Percentiles rank a stretch among this genome's conserved stretches.
Evolutionary conservation across 2,329 filamentous ascomycete genomes (phyloP).

Genomic region (Zymoseptoria crescenta): DNA sequence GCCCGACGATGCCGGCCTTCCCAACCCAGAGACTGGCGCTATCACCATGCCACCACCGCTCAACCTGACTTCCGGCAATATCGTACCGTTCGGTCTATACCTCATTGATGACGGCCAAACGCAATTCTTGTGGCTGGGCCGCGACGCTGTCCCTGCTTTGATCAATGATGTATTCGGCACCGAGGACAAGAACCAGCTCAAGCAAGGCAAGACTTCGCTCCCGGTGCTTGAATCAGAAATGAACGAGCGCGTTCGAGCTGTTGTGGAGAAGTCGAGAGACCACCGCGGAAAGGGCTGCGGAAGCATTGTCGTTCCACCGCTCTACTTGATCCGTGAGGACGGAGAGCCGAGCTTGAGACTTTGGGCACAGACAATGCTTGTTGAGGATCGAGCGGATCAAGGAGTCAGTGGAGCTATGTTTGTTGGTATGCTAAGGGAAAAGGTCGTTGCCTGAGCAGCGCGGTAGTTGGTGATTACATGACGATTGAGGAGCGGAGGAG

Average conservation of each 20-base stretch:
- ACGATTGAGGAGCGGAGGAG: neutral
- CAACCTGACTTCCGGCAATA: conserved; percentile 80
- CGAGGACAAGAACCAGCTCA: conserved; percentile 71
- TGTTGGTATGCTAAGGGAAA: conserved; percentile 86
- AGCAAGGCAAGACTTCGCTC: conserved; percentile 81
- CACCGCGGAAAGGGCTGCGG: conserved; percentile 80
- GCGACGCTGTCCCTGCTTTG: conserved; percentile 84
- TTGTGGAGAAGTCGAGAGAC: conserved; percentile 86
- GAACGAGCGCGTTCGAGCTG: conserved; percentile 84
- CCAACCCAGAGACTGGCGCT: conserved; percentile 77
- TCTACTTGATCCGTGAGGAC: conserved; percentile 91
- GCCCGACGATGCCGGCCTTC: conserved; percentile 84
- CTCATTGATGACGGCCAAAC: conserved; percentile 95
- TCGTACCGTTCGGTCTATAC: conserved; percentile 86
- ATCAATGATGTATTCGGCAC: conserved; percentile 85
- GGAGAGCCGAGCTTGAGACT: conserved; percentile 90
- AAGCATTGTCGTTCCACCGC: conserved; percentile 82
- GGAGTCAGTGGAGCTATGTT: conserved; percentile 88
- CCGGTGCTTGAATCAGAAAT: conserved; percentile 92
- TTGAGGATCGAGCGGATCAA: conserved; percentile 92
- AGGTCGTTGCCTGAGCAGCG: conserved; percentile 52
- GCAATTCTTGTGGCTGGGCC: conserved; percentile 93
- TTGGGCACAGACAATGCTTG: conserved; percentile 92
- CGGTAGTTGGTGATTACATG: neutral
- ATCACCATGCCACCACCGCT: conserved; percentile 76